Evolutionary conservation across 805 yeast genomes (phyloP), one percentile per base, ranked within the genome.

Genomic region (Kuraishia hungarica): DNA sequence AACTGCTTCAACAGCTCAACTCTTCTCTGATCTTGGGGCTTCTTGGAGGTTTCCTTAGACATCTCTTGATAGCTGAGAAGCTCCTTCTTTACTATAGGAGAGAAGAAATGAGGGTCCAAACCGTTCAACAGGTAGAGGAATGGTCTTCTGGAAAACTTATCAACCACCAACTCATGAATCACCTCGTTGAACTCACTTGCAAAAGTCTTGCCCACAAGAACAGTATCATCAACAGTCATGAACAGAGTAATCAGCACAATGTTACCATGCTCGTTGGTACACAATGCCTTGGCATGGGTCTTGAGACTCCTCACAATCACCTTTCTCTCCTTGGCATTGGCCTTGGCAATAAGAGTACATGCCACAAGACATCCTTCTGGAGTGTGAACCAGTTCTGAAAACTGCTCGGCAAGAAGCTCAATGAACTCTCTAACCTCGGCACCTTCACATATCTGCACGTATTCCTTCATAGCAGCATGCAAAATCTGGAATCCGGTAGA

Each of bases 381-480:
- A 0, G 99, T 93, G 69, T 93, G 99, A 35, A 92, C 97, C 68
- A 93, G 78, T 72, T 93, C 97, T 20, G 97, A 96, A 68, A 90
- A 78, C 68, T 91, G 97, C 65, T 92, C 97, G 54, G 83, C 80
- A 58, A 93, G 74, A 50, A 90, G 73, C 58, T 91, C 97, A 61
- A 91, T 82, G 64, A 93, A 84, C 54, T 89, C 96, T 61, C 87
- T 78, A 56, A 84, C 80, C 68, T 89, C 93, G 48, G 79, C 77
- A 51, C 79, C 82, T 58, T 82, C 82, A 59, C 90, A 82, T 57
- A 90, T 85, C 58, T 84, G 80, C 51, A 83, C 80, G 64, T 87
- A 90, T 69, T 93, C 97, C 67, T 79, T 85, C 97, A 93, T 90
- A 53, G 96, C 97, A 46, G 97, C 96, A 70, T 93, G 98, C 67